Base-by-base conservation (phyloP, 1,284 basidiomycete species). In the Cutaneotrichosporon cavernicola region DNA sequence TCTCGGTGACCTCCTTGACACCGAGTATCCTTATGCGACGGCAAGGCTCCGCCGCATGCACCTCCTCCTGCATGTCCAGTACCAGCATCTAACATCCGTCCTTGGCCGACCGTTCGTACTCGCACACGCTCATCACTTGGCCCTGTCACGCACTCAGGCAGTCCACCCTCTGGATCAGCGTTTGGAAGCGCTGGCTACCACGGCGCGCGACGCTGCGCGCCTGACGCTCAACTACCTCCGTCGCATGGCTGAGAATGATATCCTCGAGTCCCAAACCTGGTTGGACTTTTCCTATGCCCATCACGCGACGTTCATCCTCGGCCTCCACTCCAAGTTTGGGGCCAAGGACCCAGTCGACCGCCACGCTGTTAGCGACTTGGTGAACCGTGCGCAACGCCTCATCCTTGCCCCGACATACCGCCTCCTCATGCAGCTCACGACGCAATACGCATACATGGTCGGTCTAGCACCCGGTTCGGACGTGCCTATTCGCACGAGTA, bases 351-450 rank as follows among this genome's bases (percentile, higher is more conserved):
- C 5, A 0, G 31, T 3, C 5, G 30, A 53, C 51, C 51, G 51
- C 31, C 51, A 31, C 31, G 30, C 51, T 4, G 51, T 53, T 1
- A 34, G 16, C 30, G 51, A 53, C 51, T 34, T 70, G 34, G 34
- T 65, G 49, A 31, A 26, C 56, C 56, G 61, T 4, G 50, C 60
- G 9, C 55, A 67, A 40, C 13, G 36, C 4, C 50, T 65, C 21
- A 56, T 34, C 34, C 58, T 69, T 18, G 67, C 69, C 5, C 69
- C 69, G 13, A 69, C 69, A 5, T 69, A 62, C 49, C 65, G 65
- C 11, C 63, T 70, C 31, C 66, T 66, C 21, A 67, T 66, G 65
- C 67, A 70, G 49, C 65, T 70, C n/a, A 67, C 69, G 5, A 52
- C 63, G 13, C 69, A 67, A 56, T 60, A 69, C 18, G 60, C 58